Evolutionary conservation across 257 asterid genomes (phyloP), one percentile per base, ranked within the genome.

Genomic region (Mitragyna speciosa): DNA sequence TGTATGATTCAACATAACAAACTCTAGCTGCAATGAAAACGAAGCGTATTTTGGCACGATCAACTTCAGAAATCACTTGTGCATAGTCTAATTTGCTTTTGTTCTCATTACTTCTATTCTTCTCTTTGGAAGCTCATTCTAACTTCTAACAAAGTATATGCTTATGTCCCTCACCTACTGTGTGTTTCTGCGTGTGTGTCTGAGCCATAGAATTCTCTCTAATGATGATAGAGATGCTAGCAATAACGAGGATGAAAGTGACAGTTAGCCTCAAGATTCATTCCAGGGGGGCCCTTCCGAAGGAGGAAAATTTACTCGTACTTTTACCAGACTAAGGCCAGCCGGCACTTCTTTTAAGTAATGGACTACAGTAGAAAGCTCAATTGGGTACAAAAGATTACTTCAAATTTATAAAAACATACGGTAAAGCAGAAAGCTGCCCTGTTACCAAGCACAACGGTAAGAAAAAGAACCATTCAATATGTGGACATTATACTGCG

Each of bases 181-280:
- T 28, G 39, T 28, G 33, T 26, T 11, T 63, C 45, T 67, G 48
- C 6, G 49, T 28, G 41, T 20, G 15, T 68, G 49, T 16, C 12
- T 36, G 48, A 67, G 26, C 48, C 72, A 67, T 33, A 33, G 61
- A n/a, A 72, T 36, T 71, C 28, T 76, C 83, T 12, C 48, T 75
- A 75, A 82, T 73, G 72, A 61, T 56, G 48, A 83, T 72, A 63
- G 41, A 54, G 30, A 70, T 78, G 87, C 81, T 17, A 43, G 36
- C 67, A 49, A 65, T 77, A 84, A 85, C 69, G 33, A 70, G 85
- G 54, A 43, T n/a, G 79, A 76, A 61, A 76, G 61, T 39, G 79
- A 76, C 79, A 61, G 79, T 76, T 61, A 63, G 52, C 71, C 43
- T 59, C 79, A 43, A 59, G 58, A 76, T 76, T 43, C 67, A 58